These are phyloP conservation scores for Plantago coronopus DNA, from an alignment of 305 asterid species.

Conservation along the genomic window DNA sequence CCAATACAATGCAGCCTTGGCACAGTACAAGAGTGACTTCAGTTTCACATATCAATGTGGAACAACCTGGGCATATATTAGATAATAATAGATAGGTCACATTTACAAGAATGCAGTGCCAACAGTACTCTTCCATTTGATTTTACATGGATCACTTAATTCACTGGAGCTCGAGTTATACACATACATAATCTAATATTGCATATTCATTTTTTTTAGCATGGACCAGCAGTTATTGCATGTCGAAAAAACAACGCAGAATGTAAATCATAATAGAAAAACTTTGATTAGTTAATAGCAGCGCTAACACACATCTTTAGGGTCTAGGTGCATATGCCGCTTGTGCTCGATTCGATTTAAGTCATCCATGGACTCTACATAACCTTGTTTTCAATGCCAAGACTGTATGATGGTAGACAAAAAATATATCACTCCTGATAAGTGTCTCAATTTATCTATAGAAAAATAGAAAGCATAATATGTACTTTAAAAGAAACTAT, in stretches of 20 bases:
- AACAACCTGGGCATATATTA: too few species aligned
- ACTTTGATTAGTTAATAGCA: slow-evolving; percentile 6
- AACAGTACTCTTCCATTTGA: slow-evolving; percentile 98
- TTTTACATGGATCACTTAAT: slow-evolving; percentile 93
- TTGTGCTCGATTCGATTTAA: slow-evolving; percentile 81
- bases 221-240: slow-evolving; percentile 9
- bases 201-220: neutral
- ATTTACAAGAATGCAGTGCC: too few species aligned
- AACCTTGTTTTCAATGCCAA: slow-evolving; percentile 90
- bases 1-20: neutral
- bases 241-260: neutral
- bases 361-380: slow-evolving; percentile 81
- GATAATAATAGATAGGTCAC: too few species aligned
- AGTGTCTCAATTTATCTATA: slow-evolving; percentile 17
- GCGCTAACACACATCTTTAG: slow-evolving; percentile 56
- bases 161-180: slow-evolving; percentile 82
- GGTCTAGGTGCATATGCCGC: slow-evolving; percentile 46
- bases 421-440: slow-evolving; percentile 54
- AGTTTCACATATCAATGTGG: neutral
- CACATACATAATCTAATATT: slow-evolving; percentile 11
- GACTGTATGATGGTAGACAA: slow-evolving; percentile 80
- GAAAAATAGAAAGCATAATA: neutral
- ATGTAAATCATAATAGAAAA: neutral
- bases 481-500: slow-evolving; percentile 4
- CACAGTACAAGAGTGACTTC: neutral